Evolutionary conservation across 768 basidiomycete genomes (phyloP), one percentile per base, ranked within the genome.

Genomic region (Gloeopeniophorella convolvens): DNA sequence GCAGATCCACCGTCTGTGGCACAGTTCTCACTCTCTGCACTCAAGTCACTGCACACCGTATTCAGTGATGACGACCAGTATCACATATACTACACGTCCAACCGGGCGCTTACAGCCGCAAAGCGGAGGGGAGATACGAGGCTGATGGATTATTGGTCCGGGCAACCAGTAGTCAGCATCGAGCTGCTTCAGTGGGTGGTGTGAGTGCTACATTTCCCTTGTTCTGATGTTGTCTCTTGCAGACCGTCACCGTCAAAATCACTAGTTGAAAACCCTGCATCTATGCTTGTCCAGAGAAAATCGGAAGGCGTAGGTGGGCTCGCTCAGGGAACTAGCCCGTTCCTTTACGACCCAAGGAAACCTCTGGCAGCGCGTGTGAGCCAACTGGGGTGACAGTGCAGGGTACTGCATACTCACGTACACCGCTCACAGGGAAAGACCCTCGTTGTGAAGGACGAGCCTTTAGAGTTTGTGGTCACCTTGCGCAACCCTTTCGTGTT

Each of bases 401-500:
- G 12, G 30, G 1, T 31, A 11, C 8, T 23, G 5, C 18, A 4
- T 40, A 50, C 45, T 46, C 8, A 48, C n/a, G n/a, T 50, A 5
- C 16, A 8, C 56, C 37, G 37, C 10, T 33, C 40, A 30, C 52
- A 84, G 81, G 73, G 70, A 6, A 77, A 80, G 70, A 70, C 77
- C 0, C 60, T 86, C 11, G 75, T 93, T 12, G 88, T 92, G 1
- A 88, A 89, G 63, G 84, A 84, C 57, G 96, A 98, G 64, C 66
- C 69, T 3, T 69, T 92, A 26, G 93, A 98, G 59, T 77, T 97
- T 58, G 74, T 82, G 7, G 71, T 98, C 37, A 83, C 85, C 18
- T 67, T 99, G n/a, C 80, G 82, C 49, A 99, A 99, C 65, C 90
- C 92, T 1, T 95, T 85, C 65, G 78, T 89, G 3, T 95, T 98